Evolutionary conservation across 2,329 filamentous ascomycete species (phyloP).

Genomic region (Botrytis byssoidea): DNA sequence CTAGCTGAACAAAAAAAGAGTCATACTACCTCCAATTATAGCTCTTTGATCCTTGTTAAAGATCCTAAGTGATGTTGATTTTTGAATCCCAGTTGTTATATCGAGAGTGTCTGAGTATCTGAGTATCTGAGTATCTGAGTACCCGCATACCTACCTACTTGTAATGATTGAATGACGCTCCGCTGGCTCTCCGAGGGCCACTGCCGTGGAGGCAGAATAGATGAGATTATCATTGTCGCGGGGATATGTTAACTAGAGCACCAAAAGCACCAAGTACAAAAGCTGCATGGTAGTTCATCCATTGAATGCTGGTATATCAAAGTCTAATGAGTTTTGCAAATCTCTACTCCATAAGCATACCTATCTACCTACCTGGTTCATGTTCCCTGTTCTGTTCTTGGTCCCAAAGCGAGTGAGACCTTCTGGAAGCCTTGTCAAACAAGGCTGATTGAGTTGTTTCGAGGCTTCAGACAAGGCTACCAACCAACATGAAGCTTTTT

Average conservation of each 20-base stretch:
- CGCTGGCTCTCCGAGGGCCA: background rate
- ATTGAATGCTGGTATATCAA: background rate
- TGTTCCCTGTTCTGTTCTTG: background rate
- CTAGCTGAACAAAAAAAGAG: too few species aligned
- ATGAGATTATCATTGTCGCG: background rate
- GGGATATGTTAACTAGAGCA: background rate
- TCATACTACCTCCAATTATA: too few species aligned
- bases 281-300: background rate
- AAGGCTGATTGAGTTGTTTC: background rate
- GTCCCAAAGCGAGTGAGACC: background rate
- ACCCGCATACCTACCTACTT: too few species aligned
- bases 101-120: too few species aligned
- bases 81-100: too few species aligned
- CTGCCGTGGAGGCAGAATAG: background rate
- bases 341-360: background rate
- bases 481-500: background rate
- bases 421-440: background rate
- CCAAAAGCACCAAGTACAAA: background rate
- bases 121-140: too few species aligned
- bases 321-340: background rate
- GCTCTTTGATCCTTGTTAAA: too few species aligned
- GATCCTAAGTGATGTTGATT: too few species aligned
- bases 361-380: background rate
- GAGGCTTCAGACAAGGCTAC: background rate
- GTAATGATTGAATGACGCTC: background rate